Evolutionary conservation across 805 yeast genomes (phyloP), one percentile per base, ranked within the genome.

Genomic region (Dipodascus albidus): DNA sequence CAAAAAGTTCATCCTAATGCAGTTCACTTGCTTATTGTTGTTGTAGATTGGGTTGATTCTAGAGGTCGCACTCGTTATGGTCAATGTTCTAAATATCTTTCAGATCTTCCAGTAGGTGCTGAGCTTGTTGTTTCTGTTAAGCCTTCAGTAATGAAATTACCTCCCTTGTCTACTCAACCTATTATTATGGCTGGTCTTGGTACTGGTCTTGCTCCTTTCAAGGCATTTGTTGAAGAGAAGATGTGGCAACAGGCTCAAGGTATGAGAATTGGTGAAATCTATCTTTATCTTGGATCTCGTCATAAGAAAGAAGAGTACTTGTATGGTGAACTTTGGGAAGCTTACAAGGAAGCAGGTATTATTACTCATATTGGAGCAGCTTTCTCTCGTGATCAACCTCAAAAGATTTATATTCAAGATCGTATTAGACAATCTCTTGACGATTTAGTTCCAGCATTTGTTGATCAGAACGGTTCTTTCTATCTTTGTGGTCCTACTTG

Each of bases 401-500:
- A 89, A 68, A 91, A 91, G 79, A 82, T 91, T 59, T 91, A 91
- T 70, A 91, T 91, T 63, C 98, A 91, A 72, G 97, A 91, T 70
- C 81, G 85, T 68, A 91, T 91, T 67, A 79, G 89, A 64, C 87
- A 88, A 67, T 78, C 81, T 55, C 71, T 87, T 63, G 77, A 74
- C 52, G 83, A 80, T 48, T 77, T 91, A 69, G 85, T 85, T 50
- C 86, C 81, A 47, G 90, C 96, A 51, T 80, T 91, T 69, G 84
- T 82, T 48, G 72, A 74, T 58, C 77, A 89, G 71, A 73, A 83
- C 54, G 98, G 98, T 54, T 83, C 89, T 23, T 91, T 91, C 79
- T 91, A 91, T 73, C 77, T 91, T 67, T 91, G 98, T 81, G 98
- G 98, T 58, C 98, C 98, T 47, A 91, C 97, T 1, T 91, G 98